Evolutionary conservation across 257 asterid species (phyloP).

Genomic region (Thymus mandschuricus): DNA sequence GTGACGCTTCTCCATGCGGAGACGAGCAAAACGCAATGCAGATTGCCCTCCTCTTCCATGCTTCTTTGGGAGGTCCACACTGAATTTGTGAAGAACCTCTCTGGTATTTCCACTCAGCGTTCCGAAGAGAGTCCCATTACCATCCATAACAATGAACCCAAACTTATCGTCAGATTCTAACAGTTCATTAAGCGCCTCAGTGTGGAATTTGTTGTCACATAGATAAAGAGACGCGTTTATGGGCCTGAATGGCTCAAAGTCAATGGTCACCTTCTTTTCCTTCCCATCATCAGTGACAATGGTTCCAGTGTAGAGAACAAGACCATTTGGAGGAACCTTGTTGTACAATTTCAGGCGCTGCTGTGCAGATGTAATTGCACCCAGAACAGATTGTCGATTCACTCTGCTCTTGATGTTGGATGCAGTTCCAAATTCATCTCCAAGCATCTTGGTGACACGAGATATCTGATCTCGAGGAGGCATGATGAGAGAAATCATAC

Average conservation of each 20-base stretch:
- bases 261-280: conserved; percentile 61
- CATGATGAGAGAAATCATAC: conserved; percentile 64
- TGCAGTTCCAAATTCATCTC: conserved; percentile 64
- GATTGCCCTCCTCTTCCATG: conserved; percentile 73
- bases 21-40: conserved; percentile 62
- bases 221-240: conserved; percentile 60
- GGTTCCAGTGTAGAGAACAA: conserved; percentile 65
- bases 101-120: conserved; percentile 61
- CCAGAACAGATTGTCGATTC: conserved; percentile 62
- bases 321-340: conserved; percentile 61
- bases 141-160: conserved; percentile 67
- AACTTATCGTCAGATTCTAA: conserved; percentile 65
- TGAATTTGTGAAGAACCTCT: conserved; percentile 58
- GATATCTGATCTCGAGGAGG: conserved; percentile 66
- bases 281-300: conserved; percentile 63
- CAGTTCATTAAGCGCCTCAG: conserved; percentile 56
- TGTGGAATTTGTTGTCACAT: conserved; percentile 67
- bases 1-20: conserved; percentile 68
- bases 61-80: conserved; percentile 64
- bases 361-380: conserved; percentile 64
- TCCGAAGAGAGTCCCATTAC: conserved; percentile 67
- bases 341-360: conserved; percentile 58
- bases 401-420: conserved; percentile 63
- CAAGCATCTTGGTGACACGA: conserved; percentile 65
- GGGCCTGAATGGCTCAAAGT: conserved; percentile 62